phyloP scores from a whole-genome alignment of 2,329 filamentous ascomycete genomes.

The Cyphellophora attinorum region DNA sequence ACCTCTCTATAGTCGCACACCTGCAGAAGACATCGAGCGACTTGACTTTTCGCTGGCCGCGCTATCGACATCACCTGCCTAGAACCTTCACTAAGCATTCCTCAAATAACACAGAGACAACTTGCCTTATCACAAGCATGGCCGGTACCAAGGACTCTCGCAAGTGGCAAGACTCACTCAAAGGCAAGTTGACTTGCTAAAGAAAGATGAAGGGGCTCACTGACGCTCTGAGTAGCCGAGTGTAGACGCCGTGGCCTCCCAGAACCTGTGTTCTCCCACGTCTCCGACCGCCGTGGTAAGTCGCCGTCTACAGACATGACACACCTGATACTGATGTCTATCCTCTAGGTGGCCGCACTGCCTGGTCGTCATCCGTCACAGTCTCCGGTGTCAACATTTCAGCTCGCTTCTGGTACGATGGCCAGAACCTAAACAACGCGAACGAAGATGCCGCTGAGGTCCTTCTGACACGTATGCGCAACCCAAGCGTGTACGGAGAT shows the following conservation, averaged over 20 bases:
- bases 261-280: slow-evolving; percentile 56
- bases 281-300: slow-evolving; percentile 57
- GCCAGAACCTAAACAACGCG: slow-evolving; percentile 76
- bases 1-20: no score
- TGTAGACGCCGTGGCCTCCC: slow-evolving; percentile 14
- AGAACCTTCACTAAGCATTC: no score
- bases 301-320: no score
- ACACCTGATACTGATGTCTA: no score
- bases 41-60: no score
- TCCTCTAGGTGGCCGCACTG: slow-evolving; percentile 68
- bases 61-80: no score
- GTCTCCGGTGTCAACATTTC: slow-evolving; percentile 55
- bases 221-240: slow-evolving; percentile 13
- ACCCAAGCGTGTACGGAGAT: slow-evolving; percentile 20
- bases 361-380: slow-evolving; percentile 77
- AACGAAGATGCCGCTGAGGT: slow-evolving; percentile 86
- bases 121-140: no score
- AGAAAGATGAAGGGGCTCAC: background rate
- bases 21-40: no score
- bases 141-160: slow-evolving; percentile 17
- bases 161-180: slow-evolving; percentile 46
- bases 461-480: slow-evolving; percentile 37
- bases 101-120: no score
- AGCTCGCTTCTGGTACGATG: slow-evolving; percentile 89
- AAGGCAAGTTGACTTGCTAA: slow-evolving; percentile 32